phyloP scores from a whole-genome alignment of 495 filamentous ascomycete genomes.

The Annulohypoxylon stygium region DNA sequence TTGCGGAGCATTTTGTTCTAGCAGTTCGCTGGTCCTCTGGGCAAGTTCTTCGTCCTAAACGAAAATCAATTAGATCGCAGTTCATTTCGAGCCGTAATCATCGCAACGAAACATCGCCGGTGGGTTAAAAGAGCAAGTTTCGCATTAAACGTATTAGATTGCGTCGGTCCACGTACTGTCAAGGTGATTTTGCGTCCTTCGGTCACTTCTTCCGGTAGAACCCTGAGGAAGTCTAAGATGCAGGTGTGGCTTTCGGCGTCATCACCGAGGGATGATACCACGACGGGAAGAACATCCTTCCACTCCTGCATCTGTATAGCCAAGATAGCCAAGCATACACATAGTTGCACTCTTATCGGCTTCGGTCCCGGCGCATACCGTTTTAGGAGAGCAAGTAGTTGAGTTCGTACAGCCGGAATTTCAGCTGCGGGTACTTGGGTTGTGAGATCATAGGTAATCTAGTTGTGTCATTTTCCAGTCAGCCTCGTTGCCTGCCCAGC shows the following conservation, averaged over 20 bases:
- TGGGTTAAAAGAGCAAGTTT: slow-evolving; percentile 58
- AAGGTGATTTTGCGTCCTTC: slow-evolving; percentile 99
- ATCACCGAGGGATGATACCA: slow-evolving; percentile 82
- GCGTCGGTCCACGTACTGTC: slow-evolving; percentile 84
- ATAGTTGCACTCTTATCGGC: slow-evolving; percentile 93
- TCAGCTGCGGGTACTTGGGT: slow-evolving; percentile 82
- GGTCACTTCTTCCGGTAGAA: slow-evolving; percentile 98
- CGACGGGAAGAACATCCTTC: slow-evolving; percentile 90
- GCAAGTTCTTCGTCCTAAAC: slow-evolving; percentile 92
- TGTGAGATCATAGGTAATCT: slow-evolving; percentile 65
- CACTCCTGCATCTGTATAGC: slow-evolving; percentile 96
- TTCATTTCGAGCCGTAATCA: slow-evolving; percentile 59
- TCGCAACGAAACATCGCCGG: slow-evolving; percentile 51
- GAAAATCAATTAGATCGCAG: slow-evolving; percentile 66
- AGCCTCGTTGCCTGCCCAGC: slow-evolving; percentile 26
- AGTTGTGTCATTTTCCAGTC: slow-evolving; percentile 29
- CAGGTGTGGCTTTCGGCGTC: slow-evolving; percentile 81
- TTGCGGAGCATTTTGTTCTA: slow-evolving; percentile 88
- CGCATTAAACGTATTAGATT: slow-evolving; percentile 58
- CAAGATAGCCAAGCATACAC: slow-evolving; percentile 91
- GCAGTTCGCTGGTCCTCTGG: slow-evolving; percentile 83
- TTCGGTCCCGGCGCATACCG: slow-evolving; percentile 84
- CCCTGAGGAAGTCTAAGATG: slow-evolving; percentile 93
- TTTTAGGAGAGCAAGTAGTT: slow-evolving; percentile 82
- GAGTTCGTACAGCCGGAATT: slow-evolving; percentile 80